Evolutionary conservation across 768 basidiomycete species (phyloP).

Genomic region (Rossbeevera mucosa): DNA sequence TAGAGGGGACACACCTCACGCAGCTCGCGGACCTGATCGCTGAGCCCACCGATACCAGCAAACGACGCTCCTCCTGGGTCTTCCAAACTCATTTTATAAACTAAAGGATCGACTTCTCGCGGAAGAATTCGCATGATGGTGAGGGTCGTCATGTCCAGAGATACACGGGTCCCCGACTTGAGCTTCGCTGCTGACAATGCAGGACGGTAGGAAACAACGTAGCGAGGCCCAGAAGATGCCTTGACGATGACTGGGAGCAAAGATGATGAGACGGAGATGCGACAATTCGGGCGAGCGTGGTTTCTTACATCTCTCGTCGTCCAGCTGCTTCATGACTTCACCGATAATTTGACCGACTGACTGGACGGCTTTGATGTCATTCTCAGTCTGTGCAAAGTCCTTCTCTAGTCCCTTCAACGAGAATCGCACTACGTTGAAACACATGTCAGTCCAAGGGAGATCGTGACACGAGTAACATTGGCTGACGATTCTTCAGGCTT

Average conservation of each 20-base stretch:
- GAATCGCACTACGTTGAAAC: conserved; percentile 65
- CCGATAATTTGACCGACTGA: conserved; percentile 99
- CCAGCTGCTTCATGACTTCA: conserved; percentile 97
- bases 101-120: conserved; percentile 94
- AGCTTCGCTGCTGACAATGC: conserved; percentile 88
- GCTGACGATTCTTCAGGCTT: conserved; percentile 84
- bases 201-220: conserved; percentile 95
- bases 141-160: conserved; percentile 97
- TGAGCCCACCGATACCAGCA: conserved; percentile 93
- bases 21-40: conserved; percentile 94
- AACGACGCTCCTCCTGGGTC: conserved; percentile 95
- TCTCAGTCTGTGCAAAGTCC: conserved; percentile 91
- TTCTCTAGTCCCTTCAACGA: conserved; percentile 86
- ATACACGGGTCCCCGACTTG: conserved; percentile 91
- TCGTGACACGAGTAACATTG: neutral
- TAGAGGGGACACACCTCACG: conserved; percentile 69
- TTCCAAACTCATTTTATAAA: conserved; percentile 99
- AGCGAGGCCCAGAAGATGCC: conserved; percentile 95
- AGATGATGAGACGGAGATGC: neutral
- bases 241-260: conserved; percentile 83
- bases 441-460: neutral
- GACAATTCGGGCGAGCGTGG: neutral
- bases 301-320: conserved; percentile 94
- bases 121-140: conserved; percentile 99
- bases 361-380: conserved; percentile 98